Evolutionary conservation across 805 yeast genomes (phyloP), one percentile per base, ranked within the genome.

Genomic region (Henningerozyma blattae): DNA sequence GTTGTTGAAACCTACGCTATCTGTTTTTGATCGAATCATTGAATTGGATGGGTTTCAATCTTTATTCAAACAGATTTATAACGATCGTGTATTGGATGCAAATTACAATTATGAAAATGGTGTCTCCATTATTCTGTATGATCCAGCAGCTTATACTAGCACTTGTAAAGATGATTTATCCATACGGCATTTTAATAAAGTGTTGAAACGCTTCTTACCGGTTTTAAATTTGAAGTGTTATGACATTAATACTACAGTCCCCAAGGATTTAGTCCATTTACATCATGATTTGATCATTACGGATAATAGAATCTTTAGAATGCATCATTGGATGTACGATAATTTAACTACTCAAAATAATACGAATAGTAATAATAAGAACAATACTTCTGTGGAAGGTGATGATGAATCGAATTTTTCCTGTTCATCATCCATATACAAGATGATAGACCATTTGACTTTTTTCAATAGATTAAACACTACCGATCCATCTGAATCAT

Each of bases 271-370:
- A 7, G 12, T 7, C n/a, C n/a, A 7, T 26, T 26, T 26, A 9
- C 28, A 26, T 13, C 28, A 5, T 9, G 8, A 25, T 25, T 12
- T 5, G 7, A 7, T 5, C 5, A 9, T 25, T 25, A 25, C 6
- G 27, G 22, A 28, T 13, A 20, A 44, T 34, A 43, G 53, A 28
- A 42, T 51, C n/a, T 31, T 42, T n/a, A 43, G 52, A 22, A 40
- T 48, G 40, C 36, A 48, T 17, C 49, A 50, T 30, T 54, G 59
- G 59, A 54, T 54, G 59, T 46, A 48, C 31, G 42, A 46, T 27
- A 26, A 36, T 7, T 30, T 30, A 5, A 24, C 33, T 16, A 30
- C 22, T 27, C 22, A 30, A 27, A 19, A 36, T 34, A 39, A 30
- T 36, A 38, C 30, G 5, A 17, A 28, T 4, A 15, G 18, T 13